Evolutionary conservation across 2,329 filamentous ascomycete genomes (phyloP), one percentile per base, ranked within the genome.

Genomic region (Fusarium avenaceum): DNA sequence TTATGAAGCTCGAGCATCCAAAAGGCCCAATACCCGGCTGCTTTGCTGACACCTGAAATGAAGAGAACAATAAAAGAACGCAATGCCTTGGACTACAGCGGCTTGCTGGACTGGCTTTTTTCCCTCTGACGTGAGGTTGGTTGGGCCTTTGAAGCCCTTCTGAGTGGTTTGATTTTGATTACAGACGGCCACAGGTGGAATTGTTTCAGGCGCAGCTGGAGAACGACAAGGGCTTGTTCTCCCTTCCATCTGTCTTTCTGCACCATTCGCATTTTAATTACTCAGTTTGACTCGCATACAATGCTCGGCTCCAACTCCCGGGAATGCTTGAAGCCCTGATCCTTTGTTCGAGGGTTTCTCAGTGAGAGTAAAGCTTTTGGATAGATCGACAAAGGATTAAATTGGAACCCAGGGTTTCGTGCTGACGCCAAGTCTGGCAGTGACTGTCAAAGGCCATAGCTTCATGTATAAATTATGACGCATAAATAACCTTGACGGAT

Each of bases 141-240:
- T 10, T 26, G 26, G 26, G 26, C 26, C 28, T 30, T 55, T 69
- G 48, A 58, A 49, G 24, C 35, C 47, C 32, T 46, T 64, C 52
- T 54, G 57, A 49, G 62, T 67, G 66, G 65, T 67, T 69, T 69
- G 62, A 63, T 69, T 69, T 67, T 63, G 47, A 69, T 63, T 69
- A 59, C 61, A 51, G 46, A 49, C 32, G 45, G 44, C 66, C 42
- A 67, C 33, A 49, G 57, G 62, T 67, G 66, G 66, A 43, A 69
- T 63, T 63, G 66, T 69, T 69, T 69, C 66, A 69, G 66, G 66
- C 65, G 65, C 51, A 58, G 51, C 53, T 66, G 56, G 65, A 56
- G 61, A 62, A 62, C 50, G 56, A 66, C 65, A 66, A 68, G 65
- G 65, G 60, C 61, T 69, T 15, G 28, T n/a, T 66, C 66, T 69